phyloP scores from a whole-genome alignment of 2,329 filamentous ascomycete species.

The Byssothecium circinans region DNA sequence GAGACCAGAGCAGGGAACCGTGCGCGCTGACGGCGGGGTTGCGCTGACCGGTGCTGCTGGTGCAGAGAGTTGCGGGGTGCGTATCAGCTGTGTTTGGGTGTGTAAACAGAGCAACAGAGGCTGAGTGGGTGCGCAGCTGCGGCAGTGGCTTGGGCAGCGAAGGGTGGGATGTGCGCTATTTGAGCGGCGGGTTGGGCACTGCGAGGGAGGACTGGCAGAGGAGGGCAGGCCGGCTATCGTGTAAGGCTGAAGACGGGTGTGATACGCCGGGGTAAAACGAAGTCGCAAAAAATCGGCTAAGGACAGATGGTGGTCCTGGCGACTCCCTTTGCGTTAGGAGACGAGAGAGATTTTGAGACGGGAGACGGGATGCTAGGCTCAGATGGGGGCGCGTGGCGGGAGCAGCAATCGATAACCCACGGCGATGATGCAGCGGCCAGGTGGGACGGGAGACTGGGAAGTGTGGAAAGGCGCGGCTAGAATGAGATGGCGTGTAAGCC shows the following conservation, averaged over 20 bases:
- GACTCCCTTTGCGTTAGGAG: slow-evolving; percentile 11
- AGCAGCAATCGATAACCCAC: background rate
- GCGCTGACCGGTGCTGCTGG: background rate
- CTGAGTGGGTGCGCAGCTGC: background rate
- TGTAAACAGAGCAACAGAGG: slow-evolving; percentile 4
- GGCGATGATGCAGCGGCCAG: background rate
- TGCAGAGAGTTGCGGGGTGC: background rate
- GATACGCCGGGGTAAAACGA: slow-evolving; percentile 21
- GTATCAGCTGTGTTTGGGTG: background rate
- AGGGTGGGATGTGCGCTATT: slow-evolving; percentile 1
- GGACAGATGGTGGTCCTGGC: slow-evolving; percentile 14
- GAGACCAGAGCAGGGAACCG: slow-evolving; percentile 4
- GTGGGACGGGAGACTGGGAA: background rate
- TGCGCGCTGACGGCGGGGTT: slow-evolving; percentile 15
- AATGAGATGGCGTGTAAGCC: background rate
- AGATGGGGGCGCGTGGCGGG: background rate
- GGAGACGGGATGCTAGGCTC: slow-evolving; percentile 10
- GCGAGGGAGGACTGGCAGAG: slow-evolving; percentile 3
- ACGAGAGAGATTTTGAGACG: slow-evolving; percentile 1
- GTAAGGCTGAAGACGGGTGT: slow-evolving; percentile 23
- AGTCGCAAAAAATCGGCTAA: slow-evolving; percentile 20
- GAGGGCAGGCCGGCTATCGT: slow-evolving; percentile 1
- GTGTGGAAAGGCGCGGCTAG: slow-evolving; percentile 1
- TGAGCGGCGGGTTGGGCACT: slow-evolving; percentile 1
- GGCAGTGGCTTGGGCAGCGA: background rate